Evolutionary conservation across 441 rosid species (phyloP).

Genomic region (Adansonia gregorii): DNA sequence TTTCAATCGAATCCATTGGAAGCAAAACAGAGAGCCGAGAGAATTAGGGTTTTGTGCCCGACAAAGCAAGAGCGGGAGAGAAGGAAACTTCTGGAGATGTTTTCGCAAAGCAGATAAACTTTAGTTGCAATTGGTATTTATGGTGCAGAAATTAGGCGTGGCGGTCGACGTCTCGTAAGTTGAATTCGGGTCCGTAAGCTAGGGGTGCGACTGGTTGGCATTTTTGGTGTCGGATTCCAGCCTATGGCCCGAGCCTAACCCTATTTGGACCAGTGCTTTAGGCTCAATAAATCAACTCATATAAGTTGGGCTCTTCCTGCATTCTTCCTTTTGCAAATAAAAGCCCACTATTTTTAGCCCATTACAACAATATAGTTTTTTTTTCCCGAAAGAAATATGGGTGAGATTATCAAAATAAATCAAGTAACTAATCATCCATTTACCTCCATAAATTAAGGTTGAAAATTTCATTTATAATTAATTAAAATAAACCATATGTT

Average conservation of each 20-base stretch:
- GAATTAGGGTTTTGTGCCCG: not conserved
- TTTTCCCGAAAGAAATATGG: no score
- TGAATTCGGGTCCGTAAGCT: not conserved
- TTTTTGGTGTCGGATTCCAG: not conserved
- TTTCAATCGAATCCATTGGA: no score
- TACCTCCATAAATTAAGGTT: no score
- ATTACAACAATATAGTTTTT: no score
- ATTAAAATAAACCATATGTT: no score
- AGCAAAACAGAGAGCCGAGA: no score
- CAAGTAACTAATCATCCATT: no score
- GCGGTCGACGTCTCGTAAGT: not conserved
- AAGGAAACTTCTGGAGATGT: not conserved
- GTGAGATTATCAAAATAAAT: no score
- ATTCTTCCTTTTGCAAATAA: not conserved
- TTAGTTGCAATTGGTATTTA: not conserved
- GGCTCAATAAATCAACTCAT: not conserved
- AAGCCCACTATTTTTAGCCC: not conserved
- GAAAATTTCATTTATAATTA: no score
- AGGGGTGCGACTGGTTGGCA: not conserved
- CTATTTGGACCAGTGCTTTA: not conserved
- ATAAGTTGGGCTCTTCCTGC: not conserved
- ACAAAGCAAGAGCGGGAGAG: not conserved
- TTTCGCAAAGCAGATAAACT: not conserved
- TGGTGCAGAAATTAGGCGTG: not conserved
- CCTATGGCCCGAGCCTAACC: not conserved